phyloP scores from a whole-genome alignment of 2,329 filamentous ascomycete species.

The Mollisiaceae sp. region DNA sequence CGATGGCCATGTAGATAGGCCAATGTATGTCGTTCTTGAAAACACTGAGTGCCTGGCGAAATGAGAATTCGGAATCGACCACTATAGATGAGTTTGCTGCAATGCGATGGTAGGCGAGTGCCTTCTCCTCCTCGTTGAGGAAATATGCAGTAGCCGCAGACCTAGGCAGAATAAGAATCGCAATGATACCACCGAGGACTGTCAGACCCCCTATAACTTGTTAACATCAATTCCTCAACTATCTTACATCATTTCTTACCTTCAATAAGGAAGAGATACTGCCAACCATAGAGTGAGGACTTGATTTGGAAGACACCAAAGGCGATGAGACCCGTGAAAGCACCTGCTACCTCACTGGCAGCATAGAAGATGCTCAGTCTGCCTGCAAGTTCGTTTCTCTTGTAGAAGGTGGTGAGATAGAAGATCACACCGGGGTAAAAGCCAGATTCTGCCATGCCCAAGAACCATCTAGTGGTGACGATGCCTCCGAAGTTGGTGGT shows the following conservation, averaged over 20 bases:
- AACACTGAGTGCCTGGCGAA: slow-evolving; percentile 44
- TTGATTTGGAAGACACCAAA: slow-evolving; percentile 44
- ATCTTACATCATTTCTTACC: slow-evolving; percentile 23
- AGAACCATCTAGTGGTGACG: slow-evolving; percentile 53
- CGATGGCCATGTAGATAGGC: slow-evolving; percentile 55
- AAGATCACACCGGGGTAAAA: slow-evolving; percentile 61
- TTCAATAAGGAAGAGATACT: slow-evolving; percentile 67
- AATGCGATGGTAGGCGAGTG: slow-evolving; percentile 56
- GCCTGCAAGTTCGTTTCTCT: slow-evolving; percentile 55
- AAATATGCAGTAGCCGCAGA: slow-evolving; percentile 66
- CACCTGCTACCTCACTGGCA: slow-evolving; percentile 50
- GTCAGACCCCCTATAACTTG: slow-evolving; percentile 1
- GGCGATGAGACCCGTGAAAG: slow-evolving; percentile 65
- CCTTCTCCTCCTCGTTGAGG: slow-evolving; percentile 67
- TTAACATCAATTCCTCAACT: background rate
- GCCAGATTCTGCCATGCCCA: slow-evolving; percentile 57
- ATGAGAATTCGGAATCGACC: slow-evolving; percentile 55
- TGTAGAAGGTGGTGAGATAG: slow-evolving; percentile 68
- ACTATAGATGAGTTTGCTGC: slow-evolving; percentile 43
- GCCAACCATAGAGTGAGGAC: slow-evolving; percentile 56
- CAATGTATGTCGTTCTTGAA: slow-evolving; percentile 46
- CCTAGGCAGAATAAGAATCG: slow-evolving; percentile 67
- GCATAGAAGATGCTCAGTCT: slow-evolving; percentile 59
- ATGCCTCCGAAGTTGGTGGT: slow-evolving; percentile 54
- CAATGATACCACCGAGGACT: slow-evolving; percentile 46